A percentile compares a stretch with the other conserved stretches of the same genome.
Evolutionary conservation across 208 protist species (phyloP).

Genomic region (Strigomonas culicis): DNA sequence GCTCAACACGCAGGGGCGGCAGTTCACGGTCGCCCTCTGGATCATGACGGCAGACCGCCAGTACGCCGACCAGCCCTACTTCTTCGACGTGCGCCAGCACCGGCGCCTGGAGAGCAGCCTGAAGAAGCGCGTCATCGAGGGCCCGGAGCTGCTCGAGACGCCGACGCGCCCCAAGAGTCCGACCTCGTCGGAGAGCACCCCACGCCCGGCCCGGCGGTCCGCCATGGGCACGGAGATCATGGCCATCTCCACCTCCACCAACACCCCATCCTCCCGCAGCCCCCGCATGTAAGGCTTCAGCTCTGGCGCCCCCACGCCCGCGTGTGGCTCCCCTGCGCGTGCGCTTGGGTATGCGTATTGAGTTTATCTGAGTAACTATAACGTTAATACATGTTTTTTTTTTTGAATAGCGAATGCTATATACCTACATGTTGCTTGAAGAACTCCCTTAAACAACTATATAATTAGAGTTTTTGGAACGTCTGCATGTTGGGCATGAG

Average conservation of each 20-base stretch:
- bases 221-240: background rate
- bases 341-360: too few relatives aligned
- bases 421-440: too few relatives aligned
- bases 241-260: background rate
- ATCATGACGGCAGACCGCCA: constrained; percentile 51
- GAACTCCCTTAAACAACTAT: too few relatives aligned
- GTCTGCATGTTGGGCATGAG: background rate
- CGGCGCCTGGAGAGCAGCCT: constrained; percentile 20
- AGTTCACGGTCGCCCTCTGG: constrained; percentile 40
- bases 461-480: too few relatives aligned
- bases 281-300: background rate
- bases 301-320: background rate
- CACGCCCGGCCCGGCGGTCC: background rate
- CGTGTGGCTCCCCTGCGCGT: background rate
- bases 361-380: too few relatives aligned
- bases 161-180: background rate
- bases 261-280: background rate
- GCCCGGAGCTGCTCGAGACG: background rate
- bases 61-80: constrained; percentile 29
- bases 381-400: too few relatives aligned
- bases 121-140: background rate
- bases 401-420: too few relatives aligned
- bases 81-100: constrained; percentile 38
- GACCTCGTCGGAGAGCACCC: background rate
- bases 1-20: constrained; percentile 19